Evolutionary conservation across 108 stramenopile species (phyloP).

Genomic region (Fistulifera pelliculosa): DNA sequence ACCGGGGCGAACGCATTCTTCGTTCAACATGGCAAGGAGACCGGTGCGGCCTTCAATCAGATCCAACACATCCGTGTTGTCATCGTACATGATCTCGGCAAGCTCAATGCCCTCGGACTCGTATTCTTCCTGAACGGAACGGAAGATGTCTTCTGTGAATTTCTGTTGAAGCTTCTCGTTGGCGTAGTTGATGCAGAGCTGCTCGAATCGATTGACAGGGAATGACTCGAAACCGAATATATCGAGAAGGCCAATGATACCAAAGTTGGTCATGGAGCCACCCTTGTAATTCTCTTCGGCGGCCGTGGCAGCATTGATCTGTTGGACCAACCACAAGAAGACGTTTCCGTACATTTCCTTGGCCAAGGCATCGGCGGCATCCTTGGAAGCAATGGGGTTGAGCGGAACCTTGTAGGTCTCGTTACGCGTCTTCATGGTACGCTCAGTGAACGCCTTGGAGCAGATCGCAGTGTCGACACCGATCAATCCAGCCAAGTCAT

Average conservation of each 20-base stretch:
- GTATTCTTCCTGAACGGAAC: conserved; percentile 83
- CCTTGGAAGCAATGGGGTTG: conserved; percentile 52
- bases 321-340: conserved; percentile 75
- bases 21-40: conserved; percentile 90
- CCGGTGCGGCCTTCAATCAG: conserved; percentile 91
- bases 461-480: conserved; percentile 46
- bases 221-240: conserved; percentile 98
- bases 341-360: conserved; percentile 80
- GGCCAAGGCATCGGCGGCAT: conserved; percentile 86
- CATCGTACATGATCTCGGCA: conserved; percentile 83
- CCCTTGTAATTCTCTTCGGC: conserved; percentile 41
- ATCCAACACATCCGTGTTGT: conserved; percentile 87
- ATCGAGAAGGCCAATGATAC: conserved; percentile 91
- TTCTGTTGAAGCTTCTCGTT: conserved; percentile 91
- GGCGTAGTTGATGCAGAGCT: conserved; percentile 90
- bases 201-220: conserved; percentile 81
- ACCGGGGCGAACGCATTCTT: conserved; percentile 89
- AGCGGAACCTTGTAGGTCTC: conserved; percentile 79
- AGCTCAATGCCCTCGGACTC: conserved; percentile 89
- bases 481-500: conserved; percentile 64
- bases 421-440: conserved; percentile 65
- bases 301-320: conserved; percentile 73
- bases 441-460: conserved; percentile 66
- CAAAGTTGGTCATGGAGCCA: conserved; percentile 29
- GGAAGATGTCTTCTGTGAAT: conserved; percentile 87